A percentile compares a stretch with the other conserved stretches of the same genome.
Conservation (phyloP, 108 stramenopile genomes). For the Fistulifera pelliculosa region DNA sequence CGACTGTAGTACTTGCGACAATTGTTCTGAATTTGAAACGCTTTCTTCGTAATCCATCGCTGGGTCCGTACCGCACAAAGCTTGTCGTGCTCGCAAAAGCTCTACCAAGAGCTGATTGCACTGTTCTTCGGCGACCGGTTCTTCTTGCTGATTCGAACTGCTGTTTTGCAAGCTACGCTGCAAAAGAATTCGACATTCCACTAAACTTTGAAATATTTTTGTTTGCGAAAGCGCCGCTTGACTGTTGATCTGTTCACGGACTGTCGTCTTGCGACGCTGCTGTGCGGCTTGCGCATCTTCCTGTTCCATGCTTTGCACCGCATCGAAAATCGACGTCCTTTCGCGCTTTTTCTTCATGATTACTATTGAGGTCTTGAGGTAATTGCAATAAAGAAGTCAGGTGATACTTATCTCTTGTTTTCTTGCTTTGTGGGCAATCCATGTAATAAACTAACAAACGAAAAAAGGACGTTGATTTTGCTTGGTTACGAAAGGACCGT, state of each 20-base stretch:
- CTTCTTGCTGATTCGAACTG: neutral
- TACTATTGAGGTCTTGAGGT: too few relatives aligned
- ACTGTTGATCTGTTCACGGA: constrained; percentile 6
- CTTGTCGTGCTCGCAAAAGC: constrained; percentile 25
- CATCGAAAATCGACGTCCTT: constrained; percentile 39
- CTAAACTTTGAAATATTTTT: constrained; percentile 39
- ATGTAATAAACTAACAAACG: too few relatives aligned
- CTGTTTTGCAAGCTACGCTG: constrained; percentile 38
- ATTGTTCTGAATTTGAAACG: constrained; percentile 6
- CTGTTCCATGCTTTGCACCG: constrained; percentile 29
- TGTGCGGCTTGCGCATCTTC: constrained; percentile 26
- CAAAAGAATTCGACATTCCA: constrained; percentile 64
- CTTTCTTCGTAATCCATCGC: constrained; percentile 17
- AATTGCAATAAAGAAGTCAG: too few relatives aligned
- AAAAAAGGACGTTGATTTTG: too few relatives aligned
- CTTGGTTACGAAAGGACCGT: too few relatives aligned
- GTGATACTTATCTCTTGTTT: too few relatives aligned
- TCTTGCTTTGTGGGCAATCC: too few relatives aligned
- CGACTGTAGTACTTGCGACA: constrained; percentile 24
- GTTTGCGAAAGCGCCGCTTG: constrained; percentile 42
- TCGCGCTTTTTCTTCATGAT: constrained; percentile 21
- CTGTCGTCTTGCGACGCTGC: constrained; percentile 16
- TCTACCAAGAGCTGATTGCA: constrained; percentile 27
- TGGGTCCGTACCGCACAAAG: constrained; percentile 6
- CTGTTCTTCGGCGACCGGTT: constrained; percentile 4